phyloP scores from a whole-genome alignment of 2,329 filamentous ascomycete species.

The Beauveria pseudobassiana region DNA sequence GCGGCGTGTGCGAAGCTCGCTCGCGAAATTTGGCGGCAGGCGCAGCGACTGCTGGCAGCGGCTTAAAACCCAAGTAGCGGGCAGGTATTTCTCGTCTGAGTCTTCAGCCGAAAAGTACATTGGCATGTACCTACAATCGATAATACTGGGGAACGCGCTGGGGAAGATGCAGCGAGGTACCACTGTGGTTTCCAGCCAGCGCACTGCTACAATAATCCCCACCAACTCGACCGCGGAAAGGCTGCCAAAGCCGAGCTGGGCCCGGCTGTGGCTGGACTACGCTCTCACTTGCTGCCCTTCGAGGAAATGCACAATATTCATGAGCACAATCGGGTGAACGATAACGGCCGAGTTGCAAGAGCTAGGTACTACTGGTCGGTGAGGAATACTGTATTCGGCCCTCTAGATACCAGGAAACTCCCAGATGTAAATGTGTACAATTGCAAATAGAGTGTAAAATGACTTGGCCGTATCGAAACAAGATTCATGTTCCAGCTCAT shows the following conservation, averaged over 20 bases:
- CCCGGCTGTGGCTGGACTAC: neutral
- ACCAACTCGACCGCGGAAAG: neutral
- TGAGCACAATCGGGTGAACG: no score
- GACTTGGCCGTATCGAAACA: neutral
- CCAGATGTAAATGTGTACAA: neutral
- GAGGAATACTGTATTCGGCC: neutral
- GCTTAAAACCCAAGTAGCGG: neutral
- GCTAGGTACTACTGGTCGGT: neutral
- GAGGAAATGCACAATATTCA: no score
- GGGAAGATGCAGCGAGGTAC: neutral
- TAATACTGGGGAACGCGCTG: neutral
- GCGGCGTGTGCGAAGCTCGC: conserved; percentile 7
- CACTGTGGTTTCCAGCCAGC: neutral
- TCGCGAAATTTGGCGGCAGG: conserved; percentile 10
- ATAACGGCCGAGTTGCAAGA: neutral
- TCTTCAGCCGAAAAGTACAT: no score
- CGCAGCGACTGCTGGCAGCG: neutral
- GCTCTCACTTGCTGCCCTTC: no score
- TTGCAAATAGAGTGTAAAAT: neutral
- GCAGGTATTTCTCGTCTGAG: neutral
- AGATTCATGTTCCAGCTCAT: neutral
- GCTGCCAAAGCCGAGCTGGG: neutral
- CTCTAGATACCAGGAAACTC: neutral
- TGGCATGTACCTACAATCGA: neutral
- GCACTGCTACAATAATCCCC: neutral